Base-by-base conservation (phyloP, 2,329 filamentous ascomycete species). In the Aspergillus sergii region DNA sequence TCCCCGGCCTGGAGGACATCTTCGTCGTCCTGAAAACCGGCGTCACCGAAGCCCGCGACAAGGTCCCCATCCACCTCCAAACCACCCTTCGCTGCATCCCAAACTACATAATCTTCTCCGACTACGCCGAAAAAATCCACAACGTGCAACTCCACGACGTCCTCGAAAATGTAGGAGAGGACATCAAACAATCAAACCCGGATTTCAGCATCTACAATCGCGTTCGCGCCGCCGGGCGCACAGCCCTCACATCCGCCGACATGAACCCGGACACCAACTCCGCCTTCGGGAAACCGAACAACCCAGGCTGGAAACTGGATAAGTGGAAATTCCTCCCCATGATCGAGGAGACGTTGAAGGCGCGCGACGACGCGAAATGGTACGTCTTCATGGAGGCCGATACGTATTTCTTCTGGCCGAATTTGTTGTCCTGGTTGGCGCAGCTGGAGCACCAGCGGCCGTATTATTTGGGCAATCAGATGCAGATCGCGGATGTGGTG, bases 1-100 rank as follows among this genome's bases (percentile, higher is more conserved):
- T 78, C 3, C 72, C 78, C 4, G 80, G 78, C 9, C 73, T 83
- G 8, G 76, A 83, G 2, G 79, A 88, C 67, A 73, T 88, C 48
- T 82, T 87, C 61, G 80, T 88, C n/a, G 76, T 87, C 12, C 77
- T 89, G 57, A 84, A 84, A 66, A 88, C 86, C 0, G 86, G 86
- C 61, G 84, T 86, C 16, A 85, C 84, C 3, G 85, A 88, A 69
- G 80, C 85, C 12, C 73, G 78, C 56, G 79, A 83, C 30, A 86
- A 87, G 71, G 79, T 88, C 2, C 84, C 85, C 3, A 73, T 81
- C 4, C 85, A 88, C 68, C 80, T 86, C 55, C 72, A 79, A 60
- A 85, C 84, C 3, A 85, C 85, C 0, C 78, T 88, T 21, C 77
- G 79, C 65, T 88, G 86, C 76, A 80, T 85, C 50, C 82, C 84